A percentile compares a stretch with the other conserved stretches of the same genome.
Evolutionary conservation across 2,329 filamentous ascomycete species (phyloP).

Genomic region (Fusarium veterinarium): DNA sequence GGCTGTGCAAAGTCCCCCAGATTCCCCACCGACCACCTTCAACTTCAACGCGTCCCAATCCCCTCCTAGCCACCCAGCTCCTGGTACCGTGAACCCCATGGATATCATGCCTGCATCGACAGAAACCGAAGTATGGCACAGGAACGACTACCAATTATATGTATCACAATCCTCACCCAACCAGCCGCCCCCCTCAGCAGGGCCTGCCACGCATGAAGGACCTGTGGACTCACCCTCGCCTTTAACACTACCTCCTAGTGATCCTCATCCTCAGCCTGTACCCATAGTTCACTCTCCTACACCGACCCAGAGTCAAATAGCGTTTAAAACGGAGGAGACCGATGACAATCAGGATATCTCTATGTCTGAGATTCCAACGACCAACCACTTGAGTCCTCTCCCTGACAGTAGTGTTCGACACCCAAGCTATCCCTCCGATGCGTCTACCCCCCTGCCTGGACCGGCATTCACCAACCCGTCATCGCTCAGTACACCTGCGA

Average conservation of each 20-base stretch:
- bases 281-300: conserved; percentile 46
- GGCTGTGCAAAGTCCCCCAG: conserved; percentile 41
- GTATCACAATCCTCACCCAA: conserved; percentile 44
- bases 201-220: conserved; percentile 24
- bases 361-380: conserved; percentile 44
- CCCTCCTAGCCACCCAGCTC: conserved; percentile 51
- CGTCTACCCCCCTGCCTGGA: conserved; percentile 56
- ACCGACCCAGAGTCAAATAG: conserved; percentile 38
- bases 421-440: conserved; percentile 53
- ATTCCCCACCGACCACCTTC: conserved; percentile 41
- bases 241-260: conserved; percentile 38
- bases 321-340: conserved; percentile 35
- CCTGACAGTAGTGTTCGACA: conserved; percentile 44
- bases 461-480: conserved; percentile 55
- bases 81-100: conserved; percentile 65
- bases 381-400: conserved; percentile 41
- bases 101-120: conserved; percentile 62
- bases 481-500: conserved; percentile 60
- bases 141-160: conserved; percentile 52
- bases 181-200: conserved; percentile 22
- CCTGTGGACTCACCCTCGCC: conserved; percentile 44
- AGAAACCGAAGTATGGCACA: conserved; percentile 52
- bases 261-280: conserved; percentile 31
- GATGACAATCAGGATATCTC: conserved; percentile 36
- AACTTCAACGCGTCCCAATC: conserved; percentile 45